Conservation (phyloP, 495 filamentous ascomycete species). For the Podospora bellae-mahoneyi region DNA sequence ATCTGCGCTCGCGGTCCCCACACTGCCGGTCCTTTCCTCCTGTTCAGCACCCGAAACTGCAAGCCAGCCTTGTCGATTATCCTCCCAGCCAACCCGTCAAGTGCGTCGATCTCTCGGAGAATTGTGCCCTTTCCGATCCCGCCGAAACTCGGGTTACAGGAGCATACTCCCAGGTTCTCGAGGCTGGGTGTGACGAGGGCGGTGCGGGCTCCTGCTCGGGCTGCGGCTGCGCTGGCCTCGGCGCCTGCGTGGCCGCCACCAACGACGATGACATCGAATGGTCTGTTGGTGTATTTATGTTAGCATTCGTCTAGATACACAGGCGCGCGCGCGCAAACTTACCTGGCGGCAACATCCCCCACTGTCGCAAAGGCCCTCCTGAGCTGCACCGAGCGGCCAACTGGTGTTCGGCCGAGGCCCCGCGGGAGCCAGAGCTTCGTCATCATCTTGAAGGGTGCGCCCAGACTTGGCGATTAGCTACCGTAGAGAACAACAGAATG, state of each 20-base stretch:
- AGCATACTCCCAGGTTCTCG: conserved; percentile 90
- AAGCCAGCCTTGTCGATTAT: conserved; percentile 92
- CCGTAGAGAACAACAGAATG: background rate
- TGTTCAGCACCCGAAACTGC: conserved; percentile 85
- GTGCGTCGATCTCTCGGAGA: conserved; percentile 89
- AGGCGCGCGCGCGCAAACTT: background rate
- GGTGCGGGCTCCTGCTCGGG: conserved; percentile 83
- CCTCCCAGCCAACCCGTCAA: conserved; percentile 85
- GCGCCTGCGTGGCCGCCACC: conserved; percentile 94
- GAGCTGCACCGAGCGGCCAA: background rate
- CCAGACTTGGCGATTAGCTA: background rate
- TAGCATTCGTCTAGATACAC: background rate
- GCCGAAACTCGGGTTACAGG: conserved; percentile 95
- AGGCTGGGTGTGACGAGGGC: conserved; percentile 83
- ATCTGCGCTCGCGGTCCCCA: conserved; percentile 98
- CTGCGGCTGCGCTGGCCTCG: conserved; percentile 91
- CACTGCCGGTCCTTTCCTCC: conserved; percentile 87
- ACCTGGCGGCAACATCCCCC: conserved; percentile 35
- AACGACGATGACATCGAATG: conserved; percentile 91
- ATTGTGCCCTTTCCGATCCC: conserved; percentile 99
- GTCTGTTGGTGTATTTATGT: conserved; percentile 41
- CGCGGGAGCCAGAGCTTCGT: conserved; percentile 35
- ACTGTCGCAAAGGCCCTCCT: conserved; percentile 40
- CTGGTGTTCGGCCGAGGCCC: conserved; percentile 28
- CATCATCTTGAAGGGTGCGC: conserved; percentile 26